phyloP scores from a whole-genome alignment of 139 green algal species.

The Chlamydomonas incerta region DNA sequence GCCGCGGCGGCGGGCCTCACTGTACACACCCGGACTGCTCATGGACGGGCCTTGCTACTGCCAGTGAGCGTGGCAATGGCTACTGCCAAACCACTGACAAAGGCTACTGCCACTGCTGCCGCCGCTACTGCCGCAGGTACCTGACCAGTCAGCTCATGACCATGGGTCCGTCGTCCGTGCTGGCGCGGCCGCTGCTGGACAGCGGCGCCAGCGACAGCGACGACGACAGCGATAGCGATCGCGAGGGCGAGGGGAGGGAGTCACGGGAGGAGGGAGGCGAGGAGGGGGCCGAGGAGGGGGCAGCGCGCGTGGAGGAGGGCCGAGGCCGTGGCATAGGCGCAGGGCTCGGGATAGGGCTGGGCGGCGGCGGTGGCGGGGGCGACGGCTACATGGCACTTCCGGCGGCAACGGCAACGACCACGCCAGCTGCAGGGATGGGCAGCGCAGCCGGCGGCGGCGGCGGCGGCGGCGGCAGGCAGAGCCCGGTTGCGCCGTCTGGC shows the following conservation, averaged over 20 bases:
- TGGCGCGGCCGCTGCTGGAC: background rate
- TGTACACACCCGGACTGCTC: too few relatives aligned
- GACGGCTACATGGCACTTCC: too few relatives aligned
- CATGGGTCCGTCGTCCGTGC: constrained; percentile 25
- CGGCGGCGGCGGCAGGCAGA: too few relatives aligned
- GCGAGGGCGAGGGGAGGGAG: too few relatives aligned
- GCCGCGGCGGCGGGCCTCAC: too few relatives aligned
- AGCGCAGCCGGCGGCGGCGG: background rate
- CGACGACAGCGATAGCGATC: background rate
- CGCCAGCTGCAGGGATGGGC: too few relatives aligned
- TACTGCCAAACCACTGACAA: background rate
- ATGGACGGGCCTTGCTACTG: background rate
- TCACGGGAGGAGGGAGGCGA: background rate
- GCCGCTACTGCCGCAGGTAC: constrained; percentile 59
- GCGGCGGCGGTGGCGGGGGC: too few relatives aligned
- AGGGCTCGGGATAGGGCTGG: background rate
- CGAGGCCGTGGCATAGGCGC: too few relatives aligned
- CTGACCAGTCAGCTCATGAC: constrained; percentile 72
- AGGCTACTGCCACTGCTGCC: background rate
- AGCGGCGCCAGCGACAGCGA: background rate
- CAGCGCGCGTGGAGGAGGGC: background rate
- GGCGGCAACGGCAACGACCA: too few relatives aligned
- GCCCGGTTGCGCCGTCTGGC: background rate
- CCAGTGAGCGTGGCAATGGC: background rate
- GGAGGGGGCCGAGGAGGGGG: background rate